These are phyloP conservation scores for Fraxinus quadrangulata DNA, from an alignment of 257 asterid species.

Conservation along the genomic window DNA sequence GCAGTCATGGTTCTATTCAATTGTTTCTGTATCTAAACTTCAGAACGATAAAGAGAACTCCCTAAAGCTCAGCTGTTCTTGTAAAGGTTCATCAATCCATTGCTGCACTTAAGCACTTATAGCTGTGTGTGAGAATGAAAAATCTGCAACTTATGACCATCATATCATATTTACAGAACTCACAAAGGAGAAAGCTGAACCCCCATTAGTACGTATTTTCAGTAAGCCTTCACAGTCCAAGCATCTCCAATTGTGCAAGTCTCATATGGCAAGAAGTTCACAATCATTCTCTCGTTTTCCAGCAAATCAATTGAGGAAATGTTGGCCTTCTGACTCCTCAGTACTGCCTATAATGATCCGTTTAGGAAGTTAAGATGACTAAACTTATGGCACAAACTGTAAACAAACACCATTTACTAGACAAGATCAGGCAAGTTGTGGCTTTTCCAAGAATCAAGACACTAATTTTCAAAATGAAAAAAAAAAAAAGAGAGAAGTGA, in stretches of 20 bases:
- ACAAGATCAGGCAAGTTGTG: not conserved
- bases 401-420: not conserved
- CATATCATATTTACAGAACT: not conserved
- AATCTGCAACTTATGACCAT: not conserved
- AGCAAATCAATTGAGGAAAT: not conserved
- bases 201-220: conserved; percentile 1
- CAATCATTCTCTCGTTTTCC: not conserved
- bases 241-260: conserved; percentile 2
- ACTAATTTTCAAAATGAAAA: not conserved
- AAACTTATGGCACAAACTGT: not conserved
- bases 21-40: not conserved
- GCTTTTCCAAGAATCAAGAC: not conserved
- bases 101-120: not conserved
- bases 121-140: not conserved
- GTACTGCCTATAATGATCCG: not conserved
- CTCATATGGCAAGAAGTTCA: not conserved
- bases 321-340: conserved; percentile 18
- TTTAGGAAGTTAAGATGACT: not conserved
- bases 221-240: conserved; percentile 12
- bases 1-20: not conserved
- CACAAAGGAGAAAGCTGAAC: not conserved
- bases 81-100: not conserved
- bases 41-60: not conserved
- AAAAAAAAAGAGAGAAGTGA: not conserved
- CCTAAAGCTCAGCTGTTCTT: not conserved